These are phyloP conservation scores for Galeopsis tetrahit DNA, from an alignment of 257 asterid species.

Conservation along the genomic window DNA sequence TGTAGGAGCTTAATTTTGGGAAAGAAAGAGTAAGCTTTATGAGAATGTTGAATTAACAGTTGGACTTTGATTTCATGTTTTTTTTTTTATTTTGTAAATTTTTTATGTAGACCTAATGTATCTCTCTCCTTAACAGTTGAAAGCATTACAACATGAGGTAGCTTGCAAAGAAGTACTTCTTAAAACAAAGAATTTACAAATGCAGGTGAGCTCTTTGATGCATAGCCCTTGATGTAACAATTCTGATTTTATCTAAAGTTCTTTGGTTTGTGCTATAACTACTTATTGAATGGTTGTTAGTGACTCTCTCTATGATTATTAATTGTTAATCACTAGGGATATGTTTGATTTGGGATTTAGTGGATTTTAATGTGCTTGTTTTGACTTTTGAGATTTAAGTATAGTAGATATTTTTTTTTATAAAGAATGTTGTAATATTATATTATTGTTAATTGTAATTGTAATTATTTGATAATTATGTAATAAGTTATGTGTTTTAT, in stretches of 20 bases:
- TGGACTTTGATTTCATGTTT: not conserved
- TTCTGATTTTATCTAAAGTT: constrained; percentile 8
- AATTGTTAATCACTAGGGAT: not conserved
- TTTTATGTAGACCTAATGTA: not conserved
- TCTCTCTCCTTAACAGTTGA: constrained; percentile 50
- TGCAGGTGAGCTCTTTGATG: constrained; percentile 37
- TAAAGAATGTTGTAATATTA: too few relatives aligned
- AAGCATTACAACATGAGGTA: constrained; percentile 74
- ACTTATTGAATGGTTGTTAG: not conserved
- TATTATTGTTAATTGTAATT: too few relatives aligned
- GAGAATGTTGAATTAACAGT: not conserved
- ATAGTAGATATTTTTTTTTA: too few relatives aligned
- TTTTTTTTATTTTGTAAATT: too few relatives aligned
- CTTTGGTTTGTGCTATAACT: not conserved
- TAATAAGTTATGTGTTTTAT: too few relatives aligned
- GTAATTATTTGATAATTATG: too few relatives aligned
- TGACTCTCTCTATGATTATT: not conserved
- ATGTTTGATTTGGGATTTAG: too few relatives aligned
- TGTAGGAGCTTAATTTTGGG: constrained; percentile 78
- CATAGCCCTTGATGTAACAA: not conserved
- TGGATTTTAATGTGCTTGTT: too few relatives aligned
- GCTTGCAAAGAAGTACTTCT: constrained; percentile 72
- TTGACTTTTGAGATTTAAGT: too few relatives aligned
- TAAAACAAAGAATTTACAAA: constrained; percentile 55
- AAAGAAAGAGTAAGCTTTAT: constrained; percentile 67